Conservation (phyloP, 2,329 filamentous ascomycete species). For the Fusarium nygamai region DNA sequence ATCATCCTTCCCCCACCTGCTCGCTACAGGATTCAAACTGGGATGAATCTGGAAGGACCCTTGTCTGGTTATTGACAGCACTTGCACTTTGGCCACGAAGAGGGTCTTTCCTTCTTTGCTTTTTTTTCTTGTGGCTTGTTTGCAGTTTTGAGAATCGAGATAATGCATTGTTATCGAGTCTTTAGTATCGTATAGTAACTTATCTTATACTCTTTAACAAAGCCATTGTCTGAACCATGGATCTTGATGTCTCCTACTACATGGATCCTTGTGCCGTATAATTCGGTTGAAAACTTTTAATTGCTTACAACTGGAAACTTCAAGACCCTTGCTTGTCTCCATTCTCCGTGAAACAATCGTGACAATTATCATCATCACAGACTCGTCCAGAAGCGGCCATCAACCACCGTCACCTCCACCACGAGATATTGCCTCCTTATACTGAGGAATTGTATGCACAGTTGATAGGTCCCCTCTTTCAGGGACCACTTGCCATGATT, state of each 20-base stretch:
- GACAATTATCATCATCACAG: not conserved
- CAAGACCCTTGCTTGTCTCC: conserved; percentile 18
- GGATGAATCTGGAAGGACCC: conserved; percentile 6
- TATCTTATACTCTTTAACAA: not conserved
- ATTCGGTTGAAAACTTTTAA: not conserved
- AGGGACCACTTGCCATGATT: not conserved
- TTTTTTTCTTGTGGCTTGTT: not conserved
- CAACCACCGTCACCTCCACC: conserved; percentile 27
- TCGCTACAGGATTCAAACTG: conserved; percentile 13
- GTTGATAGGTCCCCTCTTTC: not conserved
- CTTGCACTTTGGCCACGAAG: not conserved
- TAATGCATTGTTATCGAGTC: not conserved
- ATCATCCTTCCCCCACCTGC: not conserved
- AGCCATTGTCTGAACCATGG: not conserved
- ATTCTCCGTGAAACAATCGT: conserved; percentile 24
- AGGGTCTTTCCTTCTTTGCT: not conserved
- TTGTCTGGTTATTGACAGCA: not conserved
- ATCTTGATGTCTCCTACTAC: not conserved
- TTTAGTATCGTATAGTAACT: not conserved
- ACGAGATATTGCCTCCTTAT: not conserved
- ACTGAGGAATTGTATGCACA: not conserved
- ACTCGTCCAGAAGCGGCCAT: conserved; percentile 9
- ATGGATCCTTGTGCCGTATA: not conserved
- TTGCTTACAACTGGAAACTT: not conserved
- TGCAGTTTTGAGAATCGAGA: not conserved